Base-by-base conservation (phyloP, 306 rosid species). In the Alnus rubra region DNA sequence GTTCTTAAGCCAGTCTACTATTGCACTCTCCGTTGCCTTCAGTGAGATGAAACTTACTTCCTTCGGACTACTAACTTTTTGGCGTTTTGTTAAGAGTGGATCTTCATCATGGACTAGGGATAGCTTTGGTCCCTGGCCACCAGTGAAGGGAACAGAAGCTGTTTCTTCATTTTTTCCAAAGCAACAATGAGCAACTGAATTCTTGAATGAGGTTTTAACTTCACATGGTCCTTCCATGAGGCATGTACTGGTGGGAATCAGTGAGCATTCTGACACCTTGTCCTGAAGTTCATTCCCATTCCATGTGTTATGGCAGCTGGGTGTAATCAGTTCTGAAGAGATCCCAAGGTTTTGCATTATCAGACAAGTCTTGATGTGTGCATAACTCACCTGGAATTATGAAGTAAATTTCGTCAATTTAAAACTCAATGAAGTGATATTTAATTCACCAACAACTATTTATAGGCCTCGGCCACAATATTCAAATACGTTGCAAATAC, bases 1-100 rank as follows among this genome's bases (percentile, higher is more conserved):
- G 83, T 78, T 87, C 82, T 81, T 83, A 72, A 94, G 81, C 96
- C 92, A 94, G 75, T 88, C 92, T 45, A 92, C 79, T 50, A 94
- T 18, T 53, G 90, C 88, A 81, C 77, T 77, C 88, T 83, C 89
- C 0, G 97, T 88, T 62, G 96, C 97, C 82, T 88, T 78, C 75
- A 84, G 30, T 64, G 76, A 39, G 50, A 60, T 35, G 8, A 74
- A 60, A 74, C 56, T 78, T 59, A 58, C 85, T 70, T 84, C 89
- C 76, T 75, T 77, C 3, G 69, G 68, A 77, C 79, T 86, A 47
- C 80, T 7, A 48, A 88, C 78, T 77, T 89, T 92, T 60, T 71
- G 96, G 33, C 96, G 91, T 77, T 90, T 92, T 70, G 71, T 82
- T 7, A 84, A 7, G 68, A 87, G 58, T 35, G 45, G 35, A 75